Conservation (phyloP, 306 rosid genomes). For the Cajanus cajan region DNA sequence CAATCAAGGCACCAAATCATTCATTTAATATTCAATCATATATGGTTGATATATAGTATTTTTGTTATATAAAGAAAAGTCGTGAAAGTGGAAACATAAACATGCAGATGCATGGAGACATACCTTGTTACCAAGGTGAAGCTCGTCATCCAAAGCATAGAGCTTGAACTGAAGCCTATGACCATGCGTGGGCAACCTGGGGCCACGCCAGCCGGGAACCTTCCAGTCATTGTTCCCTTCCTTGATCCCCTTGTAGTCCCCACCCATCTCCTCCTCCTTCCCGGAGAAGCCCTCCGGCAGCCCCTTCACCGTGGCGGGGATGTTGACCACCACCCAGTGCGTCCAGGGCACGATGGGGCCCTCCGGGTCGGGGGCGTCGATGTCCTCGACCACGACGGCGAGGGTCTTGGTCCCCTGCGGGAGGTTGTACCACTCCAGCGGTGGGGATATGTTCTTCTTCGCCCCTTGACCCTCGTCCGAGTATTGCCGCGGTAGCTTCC, state of each 20-base stretch:
- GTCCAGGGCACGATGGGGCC: conserved; percentile 74
- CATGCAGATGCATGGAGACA: no score
- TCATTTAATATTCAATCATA: no score
- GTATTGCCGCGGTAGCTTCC: conserved; percentile 61
- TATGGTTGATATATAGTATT: no score
- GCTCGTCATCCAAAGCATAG: conserved; percentile 66
- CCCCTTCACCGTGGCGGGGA: conserved; percentile 53
- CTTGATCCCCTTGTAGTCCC: conserved; percentile 42
- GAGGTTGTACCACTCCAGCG: conserved; percentile 81
- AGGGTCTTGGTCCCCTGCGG: conserved; percentile 65
- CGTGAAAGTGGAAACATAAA: no score
- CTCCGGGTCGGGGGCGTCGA: conserved; percentile 64
- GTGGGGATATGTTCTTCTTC: conserved; percentile 71
- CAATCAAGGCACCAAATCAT: not conserved
- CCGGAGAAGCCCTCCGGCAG: conserved; percentile 80
- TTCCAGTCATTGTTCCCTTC: conserved; percentile 74
- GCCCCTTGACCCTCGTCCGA: conserved; percentile 83
- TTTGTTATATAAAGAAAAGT: no score
- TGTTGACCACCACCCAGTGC: conserved; percentile 70
- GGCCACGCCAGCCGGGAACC: conserved; percentile 78
- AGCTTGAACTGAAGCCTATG: conserved; percentile 71
- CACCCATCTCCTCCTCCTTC: conserved; percentile 53
- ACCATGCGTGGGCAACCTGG: conserved; percentile 60
- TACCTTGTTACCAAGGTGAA: conserved; percentile 75
- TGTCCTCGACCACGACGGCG: conserved; percentile 73